These are phyloP conservation scores for Aspergillus affinis DNA, from an alignment of 495 filamentous ascomycete genomes.

Conservation along the genomic window DNA sequence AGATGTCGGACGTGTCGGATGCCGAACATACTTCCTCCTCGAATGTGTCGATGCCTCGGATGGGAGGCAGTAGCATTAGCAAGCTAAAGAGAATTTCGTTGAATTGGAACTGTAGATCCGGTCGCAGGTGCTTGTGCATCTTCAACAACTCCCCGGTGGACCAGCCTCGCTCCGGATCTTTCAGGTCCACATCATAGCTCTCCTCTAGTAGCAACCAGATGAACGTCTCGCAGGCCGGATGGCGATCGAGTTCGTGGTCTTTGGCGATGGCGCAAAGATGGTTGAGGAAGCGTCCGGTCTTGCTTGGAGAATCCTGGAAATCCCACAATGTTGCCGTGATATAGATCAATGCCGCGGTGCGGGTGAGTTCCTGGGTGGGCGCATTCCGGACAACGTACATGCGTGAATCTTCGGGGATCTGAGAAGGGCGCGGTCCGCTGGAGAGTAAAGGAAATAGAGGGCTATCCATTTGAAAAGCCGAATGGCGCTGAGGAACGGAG, in stretches of 20 bases:
- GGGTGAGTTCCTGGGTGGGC: conserved; percentile 40
- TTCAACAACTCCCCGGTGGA: conserved; percentile 38
- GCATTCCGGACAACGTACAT: conserved; percentile 39
- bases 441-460: conserved; percentile 43
- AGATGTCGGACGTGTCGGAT: background rate
- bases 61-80: conserved; percentile 33
- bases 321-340: conserved; percentile 43
- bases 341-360: conserved; percentile 42
- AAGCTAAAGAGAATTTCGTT: conserved; percentile 45
- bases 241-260: conserved; percentile 37
- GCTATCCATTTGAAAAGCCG: conserved; percentile 41
- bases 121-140: conserved; percentile 38
- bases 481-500: conserved; percentile 30
- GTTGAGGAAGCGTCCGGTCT: conserved; percentile 36
- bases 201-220: conserved; percentile 46
- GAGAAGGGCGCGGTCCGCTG: conserved; percentile 45
- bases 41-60: conserved; percentile 36
- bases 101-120: conserved; percentile 44
- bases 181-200: conserved; percentile 35
- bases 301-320: conserved; percentile 31
- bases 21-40: conserved; percentile 26
- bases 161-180: conserved; percentile 41
- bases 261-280: conserved; percentile 27
- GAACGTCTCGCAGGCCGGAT: conserved; percentile 44
- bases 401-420: conserved; percentile 38